phyloP scores from a whole-genome alignment of 306 rosid genomes.

The Myrica gale region DNA sequence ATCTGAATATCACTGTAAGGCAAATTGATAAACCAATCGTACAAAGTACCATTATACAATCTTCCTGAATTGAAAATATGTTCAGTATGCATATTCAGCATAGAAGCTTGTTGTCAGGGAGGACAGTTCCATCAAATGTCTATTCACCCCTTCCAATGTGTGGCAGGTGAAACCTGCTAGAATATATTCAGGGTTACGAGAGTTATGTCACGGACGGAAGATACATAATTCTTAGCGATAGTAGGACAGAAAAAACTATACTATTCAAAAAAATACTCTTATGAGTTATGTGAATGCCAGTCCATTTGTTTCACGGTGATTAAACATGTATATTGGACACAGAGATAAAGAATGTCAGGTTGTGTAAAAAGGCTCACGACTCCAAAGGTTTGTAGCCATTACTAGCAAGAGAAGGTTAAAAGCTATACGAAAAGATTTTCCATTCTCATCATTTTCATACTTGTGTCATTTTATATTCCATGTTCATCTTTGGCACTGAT shows the following conservation, averaged over 20 bases:
- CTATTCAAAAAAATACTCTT: neutral
- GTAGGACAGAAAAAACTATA: neutral
- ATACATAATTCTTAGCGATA: neutral
- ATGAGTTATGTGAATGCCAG: neutral
- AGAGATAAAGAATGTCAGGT: neutral
- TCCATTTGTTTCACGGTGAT: neutral
- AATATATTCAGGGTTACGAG: neutral
- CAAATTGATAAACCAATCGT: neutral
- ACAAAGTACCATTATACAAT: neutral
- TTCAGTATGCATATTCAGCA: neutral
- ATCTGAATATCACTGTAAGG: neutral
- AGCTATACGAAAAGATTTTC: neutral
- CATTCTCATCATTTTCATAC: neutral
- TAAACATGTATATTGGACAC: neutral
- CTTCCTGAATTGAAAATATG: neutral
- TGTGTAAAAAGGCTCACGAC: neutral
- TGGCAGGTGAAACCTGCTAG: neutral
- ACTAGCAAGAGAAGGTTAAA: neutral
- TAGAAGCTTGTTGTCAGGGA: neutral
- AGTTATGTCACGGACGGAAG: neutral
- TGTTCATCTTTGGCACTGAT: neutral
- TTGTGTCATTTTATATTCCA: neutral
- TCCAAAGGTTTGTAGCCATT: neutral
- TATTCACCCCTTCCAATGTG: neutral
- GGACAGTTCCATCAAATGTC: neutral